These are phyloP conservation scores for Podila verticillata DNA, from an alignment of 192 early-diverging fungal species.

Conservation along the genomic window DNA sequence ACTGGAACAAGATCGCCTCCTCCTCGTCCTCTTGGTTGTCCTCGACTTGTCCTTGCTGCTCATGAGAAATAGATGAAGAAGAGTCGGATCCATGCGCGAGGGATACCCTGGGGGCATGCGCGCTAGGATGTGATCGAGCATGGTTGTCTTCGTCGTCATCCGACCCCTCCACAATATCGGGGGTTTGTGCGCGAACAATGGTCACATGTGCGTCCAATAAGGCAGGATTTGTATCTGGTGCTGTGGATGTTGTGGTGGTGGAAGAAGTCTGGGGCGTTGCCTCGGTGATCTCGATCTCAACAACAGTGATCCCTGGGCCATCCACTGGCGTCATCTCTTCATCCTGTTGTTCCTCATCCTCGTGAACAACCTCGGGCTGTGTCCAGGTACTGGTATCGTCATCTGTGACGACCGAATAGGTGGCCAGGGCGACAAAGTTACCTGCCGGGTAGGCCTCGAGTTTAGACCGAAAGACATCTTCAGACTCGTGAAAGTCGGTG, in stretches of 20 bases:
- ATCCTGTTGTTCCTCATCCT: not conserved
- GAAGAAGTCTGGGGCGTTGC: conserved; percentile 12
- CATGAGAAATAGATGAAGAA: too few relatives aligned
- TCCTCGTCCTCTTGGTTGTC: conserved; percentile 9
- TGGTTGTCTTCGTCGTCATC: not conserved
- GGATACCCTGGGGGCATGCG: not conserved
- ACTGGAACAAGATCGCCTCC: conserved; percentile 35
- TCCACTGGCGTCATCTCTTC: not conserved
- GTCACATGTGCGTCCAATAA: not conserved
- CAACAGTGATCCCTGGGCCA: conserved; percentile 10
- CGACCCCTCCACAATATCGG: conserved; percentile 20
- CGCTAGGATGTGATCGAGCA: not conserved
- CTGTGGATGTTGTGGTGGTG: conserved; percentile 6
- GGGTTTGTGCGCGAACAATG: conserved; percentile 33
- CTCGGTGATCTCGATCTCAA: conserved; percentile 33
- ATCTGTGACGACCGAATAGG: conserved; percentile 34
- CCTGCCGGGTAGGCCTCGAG: conserved; percentile 37
- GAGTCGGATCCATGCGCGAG: not conserved
- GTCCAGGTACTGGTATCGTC: conserved; percentile 38
- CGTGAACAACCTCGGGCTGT: not conserved
- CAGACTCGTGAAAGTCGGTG: conserved; percentile 25
- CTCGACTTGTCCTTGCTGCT: not conserved
- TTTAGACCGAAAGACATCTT: conserved; percentile 34
- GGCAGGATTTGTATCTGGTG: not conserved
- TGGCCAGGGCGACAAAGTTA: conserved; percentile 42